Evolutionary conservation across 1,284 basidiomycete genomes (phyloP).

Genomic region (Ganoderma lingzhi): DNA sequence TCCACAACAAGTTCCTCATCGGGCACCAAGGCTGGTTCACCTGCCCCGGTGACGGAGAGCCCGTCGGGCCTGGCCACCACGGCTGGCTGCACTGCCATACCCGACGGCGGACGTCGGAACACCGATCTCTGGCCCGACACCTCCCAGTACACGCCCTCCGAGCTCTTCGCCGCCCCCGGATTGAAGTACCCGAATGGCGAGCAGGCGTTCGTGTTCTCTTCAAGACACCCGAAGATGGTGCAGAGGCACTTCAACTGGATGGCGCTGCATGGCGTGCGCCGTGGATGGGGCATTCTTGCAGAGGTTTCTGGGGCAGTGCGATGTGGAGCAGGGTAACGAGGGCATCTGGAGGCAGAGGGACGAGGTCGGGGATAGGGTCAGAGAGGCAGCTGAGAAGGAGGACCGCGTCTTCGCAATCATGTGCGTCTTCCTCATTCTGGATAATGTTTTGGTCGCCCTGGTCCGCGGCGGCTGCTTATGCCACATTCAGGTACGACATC

Average conservation of each 20-base stretch:
- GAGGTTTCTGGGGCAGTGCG: slow-evolving; percentile 72
- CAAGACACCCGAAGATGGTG: slow-evolving; percentile 75
- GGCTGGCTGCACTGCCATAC: slow-evolving; percentile 85
- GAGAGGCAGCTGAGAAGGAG: slow-evolving; percentile 77
- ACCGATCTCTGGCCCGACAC: slow-evolving; percentile 80
- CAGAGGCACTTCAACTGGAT: slow-evolving; percentile 83
- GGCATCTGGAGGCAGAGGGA: slow-evolving; percentile 69
- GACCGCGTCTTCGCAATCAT: slow-evolving; percentile 82
- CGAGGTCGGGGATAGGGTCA: slow-evolving; percentile 73
- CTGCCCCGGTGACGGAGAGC: slow-evolving; percentile 43
- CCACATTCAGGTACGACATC: slow-evolving; percentile 72
- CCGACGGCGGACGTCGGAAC: slow-evolving; percentile 71
- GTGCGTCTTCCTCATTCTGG: slow-evolving; percentile 48
- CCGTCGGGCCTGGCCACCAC: slow-evolving; percentile 75
- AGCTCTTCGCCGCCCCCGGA: slow-evolving; percentile 75
- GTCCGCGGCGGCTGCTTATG: not conserved
- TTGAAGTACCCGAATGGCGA: slow-evolving; percentile 61
- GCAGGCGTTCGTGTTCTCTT: slow-evolving; percentile 76
- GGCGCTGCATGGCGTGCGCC: slow-evolving; percentile 76
- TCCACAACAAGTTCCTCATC: slow-evolving; percentile 81
- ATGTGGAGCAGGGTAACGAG: slow-evolving; percentile 56
- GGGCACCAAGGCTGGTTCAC: slow-evolving; percentile 86
- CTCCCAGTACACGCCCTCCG: slow-evolving; percentile 70
- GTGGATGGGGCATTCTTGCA: slow-evolving; percentile 83
- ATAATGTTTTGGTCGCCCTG: not conserved